These are phyloP conservation scores for Grigorovia jiainica DNA, from an alignment of 805 yeast genomes.

Conservation along the genomic window DNA sequence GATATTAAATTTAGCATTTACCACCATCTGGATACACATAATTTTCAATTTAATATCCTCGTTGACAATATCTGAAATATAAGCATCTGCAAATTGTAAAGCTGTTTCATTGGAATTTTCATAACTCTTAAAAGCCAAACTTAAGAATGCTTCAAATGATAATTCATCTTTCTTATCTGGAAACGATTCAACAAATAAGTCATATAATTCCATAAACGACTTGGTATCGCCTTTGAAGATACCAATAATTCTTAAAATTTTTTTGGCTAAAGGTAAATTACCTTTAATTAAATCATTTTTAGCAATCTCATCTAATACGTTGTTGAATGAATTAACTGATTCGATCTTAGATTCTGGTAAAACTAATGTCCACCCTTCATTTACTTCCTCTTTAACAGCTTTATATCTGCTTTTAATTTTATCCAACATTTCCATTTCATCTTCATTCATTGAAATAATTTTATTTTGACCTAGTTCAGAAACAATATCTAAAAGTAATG, in stretches of 20 bases:
- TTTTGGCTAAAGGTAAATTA: slow-evolving; percentile 18
- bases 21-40: slow-evolving; percentile 35
- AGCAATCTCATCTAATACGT: slow-evolving; percentile 23
- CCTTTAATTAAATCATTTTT: slow-evolving; percentile 27
- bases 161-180: slow-evolving; percentile 34
- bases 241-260: slow-evolving; percentile 16
- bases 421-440: slow-evolving; percentile 9
- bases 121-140: slow-evolving; percentile 34
- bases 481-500: slow-evolving; percentile 9
- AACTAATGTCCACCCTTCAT: background rate
- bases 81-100: slow-evolving; percentile 32
- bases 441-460: slow-evolving; percentile 4
- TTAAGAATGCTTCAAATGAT: slow-evolving; percentile 34
- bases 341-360: background rate
- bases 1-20: slow-evolving; percentile 31
- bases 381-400: slow-evolving; percentile 2
- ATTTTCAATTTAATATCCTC: slow-evolving; percentile 26
- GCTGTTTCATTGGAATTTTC: slow-evolving; percentile 22
- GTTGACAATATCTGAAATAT: slow-evolving; percentile 22
- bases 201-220: slow-evolving; percentile 31
- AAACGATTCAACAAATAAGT: slow-evolving; percentile 32
- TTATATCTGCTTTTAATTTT: slow-evolving; percentile 3
- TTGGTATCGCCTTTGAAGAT: slow-evolving; percentile 14
- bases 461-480: slow-evolving; percentile 11
- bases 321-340: slow-evolving; percentile 7